Conservation (phyloP, 768 basidiomycete species). For the Tricholoma sp. region DNA sequence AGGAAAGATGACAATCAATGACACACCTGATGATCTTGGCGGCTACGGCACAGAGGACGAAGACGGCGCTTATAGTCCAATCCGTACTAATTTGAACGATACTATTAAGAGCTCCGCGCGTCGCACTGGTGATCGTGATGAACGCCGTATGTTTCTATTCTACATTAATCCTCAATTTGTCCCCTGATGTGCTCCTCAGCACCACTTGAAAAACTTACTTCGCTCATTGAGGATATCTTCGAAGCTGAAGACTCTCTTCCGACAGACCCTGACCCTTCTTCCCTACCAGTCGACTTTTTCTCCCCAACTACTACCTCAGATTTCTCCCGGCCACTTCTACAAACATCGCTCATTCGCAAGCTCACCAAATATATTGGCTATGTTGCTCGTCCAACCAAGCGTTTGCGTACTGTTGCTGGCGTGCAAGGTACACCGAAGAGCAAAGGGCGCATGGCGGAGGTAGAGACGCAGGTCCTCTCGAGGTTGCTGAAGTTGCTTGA, state of each 20-base stretch:
- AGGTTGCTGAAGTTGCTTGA: slow-evolving; percentile 75
- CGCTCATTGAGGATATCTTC: slow-evolving; percentile 80
- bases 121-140: slow-evolving; percentile 72
- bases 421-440: slow-evolving; percentile 40
- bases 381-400: slow-evolving; percentile 62
- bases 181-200: slow-evolving; percentile 26
- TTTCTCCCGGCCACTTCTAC: slow-evolving; percentile 54
- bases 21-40: slow-evolving; percentile 40
- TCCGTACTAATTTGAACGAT: slow-evolving; percentile 21
- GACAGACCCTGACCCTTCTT: slow-evolving; percentile 42
- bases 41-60: slow-evolving; percentile 57
- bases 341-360: slow-evolving; percentile 56
- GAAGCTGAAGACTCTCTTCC: slow-evolving; percentile 73
- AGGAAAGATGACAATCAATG: slow-evolving; percentile 26
- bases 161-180: background rate
- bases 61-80: slow-evolving; percentile 22
- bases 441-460: slow-evolving; percentile 59
- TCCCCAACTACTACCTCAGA: slow-evolving; percentile 53
- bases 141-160: slow-evolving; percentile 46
- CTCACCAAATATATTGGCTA: slow-evolving; percentile 65
- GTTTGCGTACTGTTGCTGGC: slow-evolving; percentile 43
- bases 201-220: slow-evolving; percentile 71
- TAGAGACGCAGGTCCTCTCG: slow-evolving; percentile 58
- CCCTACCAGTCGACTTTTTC: slow-evolving; percentile 59
- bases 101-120: slow-evolving; percentile 46